phyloP scores from a whole-genome alignment of 352 stramenopile species.

The Plasmopara viticola region DNA sequence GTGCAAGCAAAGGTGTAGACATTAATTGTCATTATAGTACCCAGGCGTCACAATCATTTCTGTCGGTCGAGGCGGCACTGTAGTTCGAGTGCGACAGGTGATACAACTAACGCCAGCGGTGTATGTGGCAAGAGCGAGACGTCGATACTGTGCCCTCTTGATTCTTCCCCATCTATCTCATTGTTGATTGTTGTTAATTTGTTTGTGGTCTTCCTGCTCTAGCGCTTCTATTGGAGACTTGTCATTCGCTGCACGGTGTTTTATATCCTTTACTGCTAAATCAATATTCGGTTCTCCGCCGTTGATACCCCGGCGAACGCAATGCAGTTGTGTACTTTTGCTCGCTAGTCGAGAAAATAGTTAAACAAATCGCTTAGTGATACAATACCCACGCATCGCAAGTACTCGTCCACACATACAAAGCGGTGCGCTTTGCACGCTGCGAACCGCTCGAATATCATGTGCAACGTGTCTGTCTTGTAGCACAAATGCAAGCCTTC shows the following conservation, averaged over 20 bases:
- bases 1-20: no score
- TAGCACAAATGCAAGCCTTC: slow-evolving; percentile 83
- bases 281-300: slow-evolving; percentile 10
- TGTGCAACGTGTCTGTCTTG: slow-evolving; percentile 86
- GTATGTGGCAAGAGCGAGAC: not conserved
- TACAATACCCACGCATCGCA: slow-evolving; percentile 74
- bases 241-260: slow-evolving; percentile 10
- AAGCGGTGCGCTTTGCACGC: slow-evolving; percentile 82
- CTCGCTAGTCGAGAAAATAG: slow-evolving; percentile 83
- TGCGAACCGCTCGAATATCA: slow-evolving; percentile 86
- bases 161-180: slow-evolving; percentile 1
- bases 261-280: slow-evolving; percentile 16
- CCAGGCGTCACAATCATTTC: not conserved
- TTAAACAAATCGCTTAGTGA: slow-evolving; percentile 88
- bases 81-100: not conserved
- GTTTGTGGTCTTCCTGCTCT: slow-evolving; percentile 24
- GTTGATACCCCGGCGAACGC: slow-evolving; percentile 4
- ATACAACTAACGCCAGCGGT: not conserved
- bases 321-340: slow-evolving; percentile 14
- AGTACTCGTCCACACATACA: slow-evolving; percentile 82
- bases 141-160: not conserved
- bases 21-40: not conserved
- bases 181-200: slow-evolving; percentile 30
- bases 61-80: not conserved
- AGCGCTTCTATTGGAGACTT: slow-evolving; percentile 8